Conservation (phyloP, 352 stramenopile genomes). For the Pythium rishiriense region DNA sequence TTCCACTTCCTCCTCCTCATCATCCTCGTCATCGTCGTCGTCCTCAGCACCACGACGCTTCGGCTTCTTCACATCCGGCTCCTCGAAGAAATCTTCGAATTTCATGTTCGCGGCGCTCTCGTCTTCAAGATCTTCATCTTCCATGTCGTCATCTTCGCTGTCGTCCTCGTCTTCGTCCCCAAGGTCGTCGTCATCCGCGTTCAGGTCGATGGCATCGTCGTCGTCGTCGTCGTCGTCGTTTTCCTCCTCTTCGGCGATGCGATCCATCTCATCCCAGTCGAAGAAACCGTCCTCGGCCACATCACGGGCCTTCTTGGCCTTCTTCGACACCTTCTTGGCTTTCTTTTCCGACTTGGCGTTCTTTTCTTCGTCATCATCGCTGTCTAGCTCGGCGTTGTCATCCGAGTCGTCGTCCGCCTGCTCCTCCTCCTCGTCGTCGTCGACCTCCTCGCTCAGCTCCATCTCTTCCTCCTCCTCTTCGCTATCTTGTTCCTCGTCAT, state of each 20-base stretch:
- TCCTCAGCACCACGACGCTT: slow-evolving; percentile 22
- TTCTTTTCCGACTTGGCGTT: slow-evolving; percentile 37
- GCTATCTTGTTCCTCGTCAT: slow-evolving; percentile 30
- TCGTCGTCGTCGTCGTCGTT: slow-evolving; percentile 45
- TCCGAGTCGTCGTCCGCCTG: slow-evolving; percentile 31
- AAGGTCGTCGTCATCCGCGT: slow-evolving; percentile 54
- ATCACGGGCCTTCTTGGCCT: slow-evolving; percentile 53
- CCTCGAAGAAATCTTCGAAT: slow-evolving; percentile 41
- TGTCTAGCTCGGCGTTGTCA: slow-evolving; percentile 27
- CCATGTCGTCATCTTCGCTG: slow-evolving; percentile 73
- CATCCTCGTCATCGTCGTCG: slow-evolving; percentile 45
- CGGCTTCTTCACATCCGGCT: slow-evolving; percentile 17
- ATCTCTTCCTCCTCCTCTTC: slow-evolving; percentile 24
- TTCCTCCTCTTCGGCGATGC: slow-evolving; percentile 74
- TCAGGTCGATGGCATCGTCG: slow-evolving; percentile 43
- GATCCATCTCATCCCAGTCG: slow-evolving; percentile 89
- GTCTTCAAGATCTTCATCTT: slow-evolving; percentile 53
- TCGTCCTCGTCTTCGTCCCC: slow-evolving; percentile 67
- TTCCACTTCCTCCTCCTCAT: slow-evolving; percentile 40
- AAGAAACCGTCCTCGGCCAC: slow-evolving; percentile 83
- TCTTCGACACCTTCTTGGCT: slow-evolving; percentile 26
- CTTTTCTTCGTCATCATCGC: slow-evolving; percentile 22
- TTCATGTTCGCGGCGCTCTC: slow-evolving; percentile 34
- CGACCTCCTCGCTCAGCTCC: slow-evolving; percentile 32
- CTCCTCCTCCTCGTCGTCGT: slow-evolving; percentile 25